Evolutionary conservation across 192 early-diverging fungal species (phyloP).

Genomic region (Backusella australiensis): DNA sequence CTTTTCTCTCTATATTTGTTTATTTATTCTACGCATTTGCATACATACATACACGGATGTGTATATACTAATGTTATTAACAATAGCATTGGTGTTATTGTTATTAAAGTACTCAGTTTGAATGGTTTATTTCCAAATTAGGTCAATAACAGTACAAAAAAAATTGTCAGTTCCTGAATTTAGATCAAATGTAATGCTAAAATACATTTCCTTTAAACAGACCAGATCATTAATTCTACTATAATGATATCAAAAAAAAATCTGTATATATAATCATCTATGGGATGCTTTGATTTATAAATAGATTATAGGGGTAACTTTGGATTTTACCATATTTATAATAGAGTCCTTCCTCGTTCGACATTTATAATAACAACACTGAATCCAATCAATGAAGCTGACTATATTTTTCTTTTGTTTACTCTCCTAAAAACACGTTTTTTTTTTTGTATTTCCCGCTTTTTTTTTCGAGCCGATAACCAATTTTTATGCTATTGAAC

Average conservation of each 20-base stretch:
- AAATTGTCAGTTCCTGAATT: not conserved
- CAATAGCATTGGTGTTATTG: not conserved
- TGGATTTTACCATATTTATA: not conserved
- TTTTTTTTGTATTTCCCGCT: too few relatives aligned
- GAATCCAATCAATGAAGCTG: not conserved
- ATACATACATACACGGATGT: not conserved
- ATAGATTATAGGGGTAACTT: not conserved
- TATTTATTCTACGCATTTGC: not conserved
- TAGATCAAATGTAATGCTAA: not conserved
- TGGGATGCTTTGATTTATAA: not conserved
- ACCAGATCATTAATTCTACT: too few relatives aligned
- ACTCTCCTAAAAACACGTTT: too few relatives aligned
- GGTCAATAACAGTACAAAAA: not conserved
- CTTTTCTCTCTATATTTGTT: not conserved
- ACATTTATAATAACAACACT: not conserved
- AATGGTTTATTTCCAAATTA: not conserved
- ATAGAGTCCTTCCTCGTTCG: not conserved
- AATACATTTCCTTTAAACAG: too few relatives aligned
- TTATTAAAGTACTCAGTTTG: not conserved
- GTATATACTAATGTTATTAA: not conserved
- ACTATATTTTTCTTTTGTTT: too few relatives aligned
- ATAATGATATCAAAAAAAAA: too few relatives aligned
- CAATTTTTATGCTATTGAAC: not conserved
- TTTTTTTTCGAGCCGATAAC: not conserved
- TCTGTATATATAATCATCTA: not conserved